Evolutionary conservation across 768 basidiomycete species (phyloP), one percentile per base, ranked within the genome.

Genomic region (Tricholoma terreum): DNA sequence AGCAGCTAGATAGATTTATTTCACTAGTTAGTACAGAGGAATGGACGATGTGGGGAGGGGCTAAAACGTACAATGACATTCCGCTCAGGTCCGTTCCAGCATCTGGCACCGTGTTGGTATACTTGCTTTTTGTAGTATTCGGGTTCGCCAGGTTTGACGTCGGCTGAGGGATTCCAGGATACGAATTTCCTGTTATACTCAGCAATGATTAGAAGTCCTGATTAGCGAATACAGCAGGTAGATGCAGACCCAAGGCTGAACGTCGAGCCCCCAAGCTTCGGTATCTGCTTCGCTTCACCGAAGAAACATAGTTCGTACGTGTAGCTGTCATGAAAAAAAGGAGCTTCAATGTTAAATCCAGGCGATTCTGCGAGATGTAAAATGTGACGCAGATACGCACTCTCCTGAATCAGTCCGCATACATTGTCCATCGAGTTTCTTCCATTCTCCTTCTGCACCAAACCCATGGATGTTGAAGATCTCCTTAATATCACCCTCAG

Each of bases 51-150:
- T 30, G 30, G 53, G 58, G 15, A 5, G 46, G 6, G 35, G 30
- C 15, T n/a, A 22, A 19, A 21, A 72, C 81, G 50, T 70, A 92
- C 93, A 68, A 84, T 80, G 31, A 93, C 89, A 59, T 83, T 93
- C 30, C 96, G 84, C 61, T 90, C 82, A 3, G 97, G 97, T 1
- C 97, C 96, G 65, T 97, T 97, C 96, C 95, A 97, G 77, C 96
- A 98, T 66, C 87, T 85, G 4, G 93, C 80, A 38, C 96, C 97
- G 52, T 81, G 77, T 35, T 85, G 84, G 75, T 98, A 99, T 12
- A 83, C 71, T 65, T 96, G 94, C 64, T 84, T 87, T 46, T 80
- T 73, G 71, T 98, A 97, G 72, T 87, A 97, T 33, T 82, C 87
- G 2, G 80, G 79, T 22, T 83, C 75, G 3, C 90, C 93, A 3